phyloP scores from a whole-genome alignment of 1,139 yeast genomes.

The Taphrina deformans region DNA sequence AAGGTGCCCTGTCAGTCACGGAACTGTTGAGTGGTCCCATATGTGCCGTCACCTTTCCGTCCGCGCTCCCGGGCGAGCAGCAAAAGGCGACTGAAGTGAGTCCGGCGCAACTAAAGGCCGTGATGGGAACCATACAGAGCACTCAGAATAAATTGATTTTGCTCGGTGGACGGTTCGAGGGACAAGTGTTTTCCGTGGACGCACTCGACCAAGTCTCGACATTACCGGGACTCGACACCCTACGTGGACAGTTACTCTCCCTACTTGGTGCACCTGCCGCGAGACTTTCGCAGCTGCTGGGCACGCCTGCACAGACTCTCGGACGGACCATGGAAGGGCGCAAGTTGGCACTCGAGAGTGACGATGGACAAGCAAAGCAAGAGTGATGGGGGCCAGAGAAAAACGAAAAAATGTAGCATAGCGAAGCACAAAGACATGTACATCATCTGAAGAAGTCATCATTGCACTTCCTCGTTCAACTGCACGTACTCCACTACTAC shows the following conservation, averaged over 20 bases:
- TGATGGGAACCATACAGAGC: neutral
- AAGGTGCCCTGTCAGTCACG: constrained; percentile 8
- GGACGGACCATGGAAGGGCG: constrained; percentile 27
- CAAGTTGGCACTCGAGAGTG: constrained; percentile 13
- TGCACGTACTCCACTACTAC: too few relatives aligned
- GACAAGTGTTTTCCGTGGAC: constrained; percentile 18
- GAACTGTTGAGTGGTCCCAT: constrained; percentile 25
- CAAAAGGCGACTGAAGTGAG: neutral
- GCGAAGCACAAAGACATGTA: neutral
- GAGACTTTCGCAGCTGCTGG: constrained; percentile 15
- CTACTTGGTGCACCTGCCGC: constrained; percentile 23
- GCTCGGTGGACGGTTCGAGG: constrained; percentile 26
- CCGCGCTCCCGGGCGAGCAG: neutral
- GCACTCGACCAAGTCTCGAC: constrained; percentile 12
- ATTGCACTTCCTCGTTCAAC: neutral
- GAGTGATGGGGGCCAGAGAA: neutral
- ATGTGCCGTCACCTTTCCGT: constrained; percentile 18
- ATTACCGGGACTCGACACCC: constrained; percentile 15
- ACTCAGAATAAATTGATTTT: constrained; percentile 22
- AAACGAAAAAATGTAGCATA: neutral
- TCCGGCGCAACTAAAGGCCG: constrained; percentile 1
- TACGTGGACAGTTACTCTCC: constrained; percentile 21
- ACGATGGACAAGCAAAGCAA: neutral
- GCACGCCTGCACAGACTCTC: constrained; percentile 24
- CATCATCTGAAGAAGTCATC: neutral